Conservation (phyloP, 352 stramenopile species). For the Phytopythium kandeliae region DNA sequence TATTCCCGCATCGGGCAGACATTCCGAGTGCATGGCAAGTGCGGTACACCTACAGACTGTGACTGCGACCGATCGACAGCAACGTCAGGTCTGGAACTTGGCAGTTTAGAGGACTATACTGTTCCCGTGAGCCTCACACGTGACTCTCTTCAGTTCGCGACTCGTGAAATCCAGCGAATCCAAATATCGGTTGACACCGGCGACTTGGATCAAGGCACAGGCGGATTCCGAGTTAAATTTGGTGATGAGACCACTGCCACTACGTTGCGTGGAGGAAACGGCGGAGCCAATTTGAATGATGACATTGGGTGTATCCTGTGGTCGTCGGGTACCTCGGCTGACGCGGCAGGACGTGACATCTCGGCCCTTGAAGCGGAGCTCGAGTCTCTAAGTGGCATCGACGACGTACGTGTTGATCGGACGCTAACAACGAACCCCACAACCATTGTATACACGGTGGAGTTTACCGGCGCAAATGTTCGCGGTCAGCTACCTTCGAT, state of each 20-base stretch:
- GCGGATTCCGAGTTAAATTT: conserved; percentile 91
- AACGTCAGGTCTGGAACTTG: conserved; percentile 32
- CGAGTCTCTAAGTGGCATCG: conserved; percentile 52
- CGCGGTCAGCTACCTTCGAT: conserved; percentile 84
- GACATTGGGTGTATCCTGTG: conserved; percentile 75
- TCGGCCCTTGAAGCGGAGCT: conserved; percentile 57
- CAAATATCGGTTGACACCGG: conserved; percentile 25
- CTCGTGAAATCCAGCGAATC: conserved; percentile 69
- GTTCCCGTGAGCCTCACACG: conserved; percentile 35
- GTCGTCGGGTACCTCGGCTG: conserved; percentile 46
- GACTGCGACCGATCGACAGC: conserved; percentile 26
- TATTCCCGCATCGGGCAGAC: conserved; percentile 12
- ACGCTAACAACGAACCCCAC: conserved; percentile 36
- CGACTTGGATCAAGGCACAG: conserved; percentile 34
- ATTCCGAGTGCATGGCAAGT: conserved; percentile 69
- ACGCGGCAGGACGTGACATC: conserved; percentile 34
- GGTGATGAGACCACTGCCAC: conserved; percentile 83
- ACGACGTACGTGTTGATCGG: conserved; percentile 65
- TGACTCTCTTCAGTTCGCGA: conserved; percentile 30
- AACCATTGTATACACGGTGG: conserved; percentile 87
- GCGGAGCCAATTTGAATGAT: conserved; percentile 61
- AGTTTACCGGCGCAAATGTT: conserved; percentile 89
- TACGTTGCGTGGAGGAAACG: conserved; percentile 71
- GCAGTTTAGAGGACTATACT: conserved; percentile 30
- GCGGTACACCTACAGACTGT: conserved; percentile 23